These are phyloP conservation scores for Malassezia furfur DNA, from an alignment of 1,284 basidiomycete species.

Conservation along the genomic window DNA sequence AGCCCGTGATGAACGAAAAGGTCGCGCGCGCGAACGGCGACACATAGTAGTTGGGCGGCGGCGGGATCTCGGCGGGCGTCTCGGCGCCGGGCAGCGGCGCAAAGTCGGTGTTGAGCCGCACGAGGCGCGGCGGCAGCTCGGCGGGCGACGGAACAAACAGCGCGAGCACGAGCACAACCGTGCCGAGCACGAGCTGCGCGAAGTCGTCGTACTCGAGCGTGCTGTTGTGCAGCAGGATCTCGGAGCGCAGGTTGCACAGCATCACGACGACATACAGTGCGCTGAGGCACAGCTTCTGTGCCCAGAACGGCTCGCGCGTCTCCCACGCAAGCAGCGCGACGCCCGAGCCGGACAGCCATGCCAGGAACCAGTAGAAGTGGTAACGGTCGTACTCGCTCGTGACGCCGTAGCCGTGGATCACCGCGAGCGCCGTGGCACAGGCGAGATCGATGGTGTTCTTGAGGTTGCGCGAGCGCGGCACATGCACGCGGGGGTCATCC, in stretches of 20 bases:
- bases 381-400: conserved; percentile 8
- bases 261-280: conserved; percentile 21
- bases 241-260: conserved; percentile 20
- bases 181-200: background rate
- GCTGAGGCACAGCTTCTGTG: conserved; percentile 20
- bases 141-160: conserved; percentile 14
- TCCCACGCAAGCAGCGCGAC: background rate
- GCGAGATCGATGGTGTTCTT: conserved; percentile 26
- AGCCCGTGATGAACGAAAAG: conserved; percentile 26
- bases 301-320: background rate
- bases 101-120: conserved; percentile 21
- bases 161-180: conserved; percentile 19
- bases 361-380: conserved; percentile 4
- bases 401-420: conserved; percentile 24
- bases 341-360: background rate
- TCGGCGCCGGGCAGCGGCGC: conserved; percentile 25
- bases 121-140: background rate
- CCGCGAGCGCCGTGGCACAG: conserved; percentile 22
- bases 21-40: conserved; percentile 19
- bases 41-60: conserved; percentile 13
- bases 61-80: conserved; percentile 19
- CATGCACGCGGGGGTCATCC: background rate
- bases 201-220: background rate
- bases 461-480: conserved; percentile 12
- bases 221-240: background rate